Evolutionary conservation across 441 rosid genomes (phyloP), one percentile per base, ranked within the genome.

Genomic region (Euphorbia neoarborescens): DNA sequence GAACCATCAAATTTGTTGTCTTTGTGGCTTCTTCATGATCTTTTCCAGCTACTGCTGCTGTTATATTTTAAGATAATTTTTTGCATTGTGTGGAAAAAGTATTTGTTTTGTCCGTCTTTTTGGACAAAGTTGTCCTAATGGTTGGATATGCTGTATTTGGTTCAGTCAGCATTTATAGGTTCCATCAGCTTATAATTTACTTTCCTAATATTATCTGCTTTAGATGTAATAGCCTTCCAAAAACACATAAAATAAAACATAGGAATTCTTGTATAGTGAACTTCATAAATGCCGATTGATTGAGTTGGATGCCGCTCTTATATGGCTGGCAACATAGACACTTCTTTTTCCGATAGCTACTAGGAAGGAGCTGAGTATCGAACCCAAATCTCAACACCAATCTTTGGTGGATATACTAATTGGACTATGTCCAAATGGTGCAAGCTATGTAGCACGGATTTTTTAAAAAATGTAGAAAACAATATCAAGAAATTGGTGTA

Each of bases 11-110:
- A 22, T 22, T 32, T 10, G 11, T 9, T 24, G 13, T 5, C 11
- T 37, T 72, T 22, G 46, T 32, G 48, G 58, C 48, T 30, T 70
- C 59, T 9, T 15, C 15, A 27, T 63, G n/a, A 51, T 51, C 62
- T 12, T 51, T 19, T 51, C 42, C 44, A 3, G 38, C 27, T 34
- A 19, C 35, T 28, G n/a, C 44, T n/a, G 3, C 50, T 60, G 12
- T 69, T 22, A 25, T 57, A 42, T 14, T 51, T 14, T n/a, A 51
- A 53, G 30, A n/a, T 50, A 32, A 32, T 48, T n/a, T 27, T 28
- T 30, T 22, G 20, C 35, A 2, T 27, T 72, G 22, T 42, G 4
- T 57, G 25, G 27, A 63, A 65, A 30, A 40, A 17, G 6, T 3
- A 12, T 13, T 40, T 32, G 60, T 44, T 50, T 22, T 15, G 15